phyloP scores from a whole-genome alignment of 1,284 basidiomycete species.

The Phellopilus nigrolimitatus region DNA sequence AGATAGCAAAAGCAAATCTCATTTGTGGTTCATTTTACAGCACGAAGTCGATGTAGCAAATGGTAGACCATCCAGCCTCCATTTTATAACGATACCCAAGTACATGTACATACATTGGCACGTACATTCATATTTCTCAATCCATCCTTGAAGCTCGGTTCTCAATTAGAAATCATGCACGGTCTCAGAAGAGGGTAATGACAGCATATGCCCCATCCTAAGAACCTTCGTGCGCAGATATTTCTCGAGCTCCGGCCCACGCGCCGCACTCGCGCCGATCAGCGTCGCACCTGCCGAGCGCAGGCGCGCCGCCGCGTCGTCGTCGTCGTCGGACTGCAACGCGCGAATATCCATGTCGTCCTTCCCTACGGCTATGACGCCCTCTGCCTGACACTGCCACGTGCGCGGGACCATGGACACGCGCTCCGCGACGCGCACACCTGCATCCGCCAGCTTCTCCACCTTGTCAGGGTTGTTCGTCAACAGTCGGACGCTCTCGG shows the following conservation, averaged over 20 bases:
- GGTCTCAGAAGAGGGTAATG: constrained; percentile 38
- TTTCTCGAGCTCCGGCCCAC: constrained; percentile 88
- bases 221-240: constrained; percentile 95
- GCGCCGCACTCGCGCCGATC: constrained; percentile 76
- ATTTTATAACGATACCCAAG: no score
- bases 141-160: neutral
- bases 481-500: constrained; percentile 73
- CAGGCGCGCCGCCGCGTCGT: constrained; percentile 24
- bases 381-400: constrained; percentile 51
- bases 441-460: constrained; percentile 80
- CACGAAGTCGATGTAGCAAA: no score
- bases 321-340: constrained; percentile 30
- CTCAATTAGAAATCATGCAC: neutral
- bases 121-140: neutral
- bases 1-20: no score
- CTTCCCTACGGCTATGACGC: constrained; percentile 26
- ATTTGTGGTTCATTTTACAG: no score
- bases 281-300: constrained; percentile 68
- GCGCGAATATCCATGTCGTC: constrained; percentile 31
- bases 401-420: constrained; percentile 94
- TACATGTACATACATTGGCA: no score
- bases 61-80: no score
- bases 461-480: constrained; percentile 99
- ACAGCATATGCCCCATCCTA: constrained; percentile 93
- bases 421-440: constrained; percentile 77